Evolutionary conservation across 2,329 filamentous ascomycete species (phyloP), one percentile per base, ranked within the genome.

Genomic region (Venturia effusa): DNA sequence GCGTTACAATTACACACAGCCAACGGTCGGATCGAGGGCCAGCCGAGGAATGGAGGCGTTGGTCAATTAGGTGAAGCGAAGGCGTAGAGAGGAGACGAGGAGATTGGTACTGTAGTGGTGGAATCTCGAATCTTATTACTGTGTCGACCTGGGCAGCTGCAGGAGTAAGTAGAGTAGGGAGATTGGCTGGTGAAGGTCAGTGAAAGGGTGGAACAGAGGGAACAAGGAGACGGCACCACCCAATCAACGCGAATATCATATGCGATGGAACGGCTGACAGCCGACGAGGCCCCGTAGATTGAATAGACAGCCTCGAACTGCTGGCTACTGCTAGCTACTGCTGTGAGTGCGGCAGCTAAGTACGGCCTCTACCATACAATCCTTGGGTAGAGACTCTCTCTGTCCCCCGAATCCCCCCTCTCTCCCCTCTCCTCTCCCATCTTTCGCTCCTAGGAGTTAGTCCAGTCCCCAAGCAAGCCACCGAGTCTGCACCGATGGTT

Each of bases 11-110:
- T 30, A 54, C 24, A n/a, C 24, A 15, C 24, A 30, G 37, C 37
- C 24, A 10, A 27, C 48, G 19, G 48, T 34, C 48, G 48, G 51
- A 57, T 57, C 30, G 15, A 34, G 15, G 19, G 8, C 27, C 51
- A 57, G 51, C 51, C 51, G 51, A 57, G 51, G 51, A 57, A 57
- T 57, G 27, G 51, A 57, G 30, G 51, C 30, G 30, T 30, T 57
- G 27, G 8, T n/a, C 27, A 57, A 13, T 5, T 1, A n/a, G 1
- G 30, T 10, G 17, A 11, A 51, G 30, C 30, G 51, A 57, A 34
- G 1, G 51, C 22, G 45, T 5, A 34, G 13, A 6, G 27, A 30
- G 10, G 1, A 1, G 13, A 30, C 22, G 27, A 15, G 7, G 6
- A n/a, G 2, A n/a, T 57, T 32, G 30, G 27, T 34, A 30, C 27